Base-by-base conservation (phyloP, 2,329 filamentous ascomycete genomes). In the Claviceps monticola region DNA sequence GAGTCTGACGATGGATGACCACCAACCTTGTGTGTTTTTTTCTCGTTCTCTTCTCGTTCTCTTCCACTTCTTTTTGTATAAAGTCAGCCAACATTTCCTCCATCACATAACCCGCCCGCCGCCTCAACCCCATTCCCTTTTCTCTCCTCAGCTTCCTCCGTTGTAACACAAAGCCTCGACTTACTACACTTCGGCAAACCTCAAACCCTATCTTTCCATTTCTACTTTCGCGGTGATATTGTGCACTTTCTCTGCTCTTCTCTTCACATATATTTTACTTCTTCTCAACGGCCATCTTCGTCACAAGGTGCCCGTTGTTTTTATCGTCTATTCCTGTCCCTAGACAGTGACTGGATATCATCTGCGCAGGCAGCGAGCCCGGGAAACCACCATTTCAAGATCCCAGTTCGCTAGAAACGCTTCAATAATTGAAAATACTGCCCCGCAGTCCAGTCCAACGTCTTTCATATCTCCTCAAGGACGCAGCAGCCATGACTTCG, bases 401-500 rank as follows among this genome's bases (percentile, higher is more conserved):
- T 14, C 21, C 11, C 19, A 17, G 26, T 38, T 48, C 37, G 36
- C 47, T 9, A 50, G 17, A 38, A 29, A 17, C 44, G 29, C 39
- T 21, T 34, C 37, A 44, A 38, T 50, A 43, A 52, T 48, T 46
- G 38, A 50, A n/a, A 14, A 46, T n/a, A 36, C 39, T 47, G 44
- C 26, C 38, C 38, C 34, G 45, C 39, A 29, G 46, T 50, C 50
- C 43, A 29, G 46, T 49, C 50, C 53, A 37, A 51, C 44, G 36
- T 51, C 37, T 19, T 34, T 36, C 49, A 47, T 46, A 52, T 51
- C 48, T 49, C 55, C 51, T 51, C 46, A 53, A 57, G 48, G 53
- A 54, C 44, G 56, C 38, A 56, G 53, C 55, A 61, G 63, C 53
- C 58, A 80, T 80, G 76, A 73, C 76, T 63, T 76, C 76, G 63